phyloP scores from a whole-genome alignment of 2,329 filamentous ascomycete species.

The Alternaria ethzedia region DNA sequence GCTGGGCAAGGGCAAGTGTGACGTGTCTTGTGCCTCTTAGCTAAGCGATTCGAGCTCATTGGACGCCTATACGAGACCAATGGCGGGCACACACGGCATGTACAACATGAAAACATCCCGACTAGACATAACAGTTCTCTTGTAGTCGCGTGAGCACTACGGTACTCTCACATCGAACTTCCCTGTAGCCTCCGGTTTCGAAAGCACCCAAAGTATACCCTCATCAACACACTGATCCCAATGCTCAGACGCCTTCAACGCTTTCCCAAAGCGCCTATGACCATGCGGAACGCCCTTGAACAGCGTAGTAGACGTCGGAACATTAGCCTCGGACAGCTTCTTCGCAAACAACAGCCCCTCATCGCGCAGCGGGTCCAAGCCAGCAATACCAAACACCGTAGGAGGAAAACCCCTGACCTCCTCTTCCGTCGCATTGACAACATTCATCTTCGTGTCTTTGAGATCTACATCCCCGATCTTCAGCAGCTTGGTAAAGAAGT shows the following conservation, averaged over 20 bases:
- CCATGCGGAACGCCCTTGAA: constrained; percentile 63
- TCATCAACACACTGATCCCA: constrained; percentile 55
- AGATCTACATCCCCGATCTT: constrained; percentile 29
- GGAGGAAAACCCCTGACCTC: constrained; percentile 54
- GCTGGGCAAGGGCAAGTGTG: not conserved
- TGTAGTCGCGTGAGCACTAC: not conserved
- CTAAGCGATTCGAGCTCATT: not conserved
- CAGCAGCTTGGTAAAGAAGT: constrained; percentile 39
- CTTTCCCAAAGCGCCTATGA: constrained; percentile 55
- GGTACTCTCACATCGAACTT: constrained; percentile 45
- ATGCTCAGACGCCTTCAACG: constrained; percentile 47
- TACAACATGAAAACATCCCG: not conserved
- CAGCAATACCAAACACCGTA: constrained; percentile 58
- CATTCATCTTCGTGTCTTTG: constrained; percentile 42
- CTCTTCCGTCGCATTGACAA: constrained; percentile 40
- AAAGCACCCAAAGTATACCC: constrained; percentile 54
- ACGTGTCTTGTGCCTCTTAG: not conserved
- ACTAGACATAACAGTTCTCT: not conserved
- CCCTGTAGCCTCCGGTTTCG: constrained; percentile 40
- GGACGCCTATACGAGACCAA: not conserved
- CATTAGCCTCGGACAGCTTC: constrained; percentile 52
- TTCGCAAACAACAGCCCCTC: constrained; percentile 58
- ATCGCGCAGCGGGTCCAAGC: constrained; percentile 58
- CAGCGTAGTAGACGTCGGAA: constrained; percentile 57
- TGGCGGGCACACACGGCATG: not conserved